Conservation (phyloP, 2,329 filamentous ascomycete genomes). For the Byssothecium circinans region DNA sequence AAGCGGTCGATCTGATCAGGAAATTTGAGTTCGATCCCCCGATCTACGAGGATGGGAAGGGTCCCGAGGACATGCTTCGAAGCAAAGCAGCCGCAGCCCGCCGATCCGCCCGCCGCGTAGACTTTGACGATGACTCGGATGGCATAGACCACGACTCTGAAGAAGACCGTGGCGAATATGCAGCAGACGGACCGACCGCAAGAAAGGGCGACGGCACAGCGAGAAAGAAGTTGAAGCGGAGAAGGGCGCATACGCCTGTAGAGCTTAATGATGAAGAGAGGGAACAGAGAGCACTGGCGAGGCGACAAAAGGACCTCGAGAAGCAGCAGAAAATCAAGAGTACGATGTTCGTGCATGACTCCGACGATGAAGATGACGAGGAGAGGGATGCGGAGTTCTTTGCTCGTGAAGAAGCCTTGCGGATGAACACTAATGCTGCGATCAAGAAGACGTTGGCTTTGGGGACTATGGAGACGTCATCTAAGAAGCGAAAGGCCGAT, state of each 20-base stretch:
- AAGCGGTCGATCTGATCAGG: constrained; percentile 71
- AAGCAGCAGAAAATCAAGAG: constrained; percentile 82
- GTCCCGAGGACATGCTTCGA: constrained; percentile 77
- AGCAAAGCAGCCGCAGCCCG: constrained; percentile 61
- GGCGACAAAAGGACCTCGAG: constrained; percentile 71
- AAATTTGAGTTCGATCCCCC: constrained; percentile 78
- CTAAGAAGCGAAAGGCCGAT: constrained; percentile 40
- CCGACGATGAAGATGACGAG: constrained; percentile 87
- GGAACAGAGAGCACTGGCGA: constrained; percentile 61
- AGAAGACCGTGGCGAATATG: constrained; percentile 63
- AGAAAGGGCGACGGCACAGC: constrained; percentile 54
- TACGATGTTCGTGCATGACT: constrained; percentile 75
- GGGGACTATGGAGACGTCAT: constrained; percentile 39
- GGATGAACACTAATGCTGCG: constrained; percentile 57
- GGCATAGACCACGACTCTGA: constrained; percentile 60
- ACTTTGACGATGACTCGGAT: constrained; percentile 71
- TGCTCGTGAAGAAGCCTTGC: constrained; percentile 68
- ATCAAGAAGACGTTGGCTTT: constrained; percentile 51
- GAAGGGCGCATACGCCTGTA: constrained; percentile 55
- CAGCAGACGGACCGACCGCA: constrained; percentile 66
- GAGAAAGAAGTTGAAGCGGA: constrained; percentile 59
- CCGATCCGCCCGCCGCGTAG: constrained; percentile 50
- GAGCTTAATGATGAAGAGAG: constrained; percentile 65
- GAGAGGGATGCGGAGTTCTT: constrained; percentile 77
- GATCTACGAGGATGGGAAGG: constrained; percentile 71